A percentile compares a stretch with the other conserved stretches of the same genome.
phyloP scores from a whole-genome alignment of 2,329 filamentous ascomycete species.

The Aspergillus pseudoviridinutans region DNA sequence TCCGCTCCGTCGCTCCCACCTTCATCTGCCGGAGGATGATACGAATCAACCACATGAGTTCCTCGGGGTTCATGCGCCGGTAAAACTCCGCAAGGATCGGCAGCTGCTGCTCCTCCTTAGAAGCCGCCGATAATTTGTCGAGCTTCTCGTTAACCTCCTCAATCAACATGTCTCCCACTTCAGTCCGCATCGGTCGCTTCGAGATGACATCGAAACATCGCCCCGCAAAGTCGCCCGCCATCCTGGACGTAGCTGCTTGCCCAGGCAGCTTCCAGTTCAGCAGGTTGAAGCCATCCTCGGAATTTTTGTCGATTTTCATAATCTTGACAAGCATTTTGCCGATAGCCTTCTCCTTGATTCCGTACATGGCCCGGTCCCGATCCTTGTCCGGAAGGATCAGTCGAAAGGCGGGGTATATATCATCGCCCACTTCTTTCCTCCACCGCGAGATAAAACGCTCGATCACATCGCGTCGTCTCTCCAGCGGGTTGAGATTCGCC shows the following conservation, averaged over 20 bases:
- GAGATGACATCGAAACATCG: constrained; percentile 82
- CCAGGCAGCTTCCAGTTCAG: constrained; percentile 91
- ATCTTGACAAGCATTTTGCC: constrained; percentile 87
- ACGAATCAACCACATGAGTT: constrained; percentile 89
- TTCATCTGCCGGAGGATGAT: constrained; percentile 83
- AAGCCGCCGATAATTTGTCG: constrained; percentile 69
- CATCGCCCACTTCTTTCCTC: constrained; percentile 81
- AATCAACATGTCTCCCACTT: constrained; percentile 75
- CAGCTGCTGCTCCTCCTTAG: constrained; percentile 78
- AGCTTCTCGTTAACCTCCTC: constrained; percentile 84
- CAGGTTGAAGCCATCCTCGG: constrained; percentile 80
- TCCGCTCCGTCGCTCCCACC: constrained; percentile 77
- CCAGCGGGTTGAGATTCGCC: constrained; percentile 62
- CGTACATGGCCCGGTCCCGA: constrained; percentile 85
- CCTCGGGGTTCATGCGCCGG: constrained; percentile 84
- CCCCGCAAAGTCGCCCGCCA: constrained; percentile 88
- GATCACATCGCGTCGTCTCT: constrained; percentile 76
- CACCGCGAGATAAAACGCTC: constrained; percentile 81
- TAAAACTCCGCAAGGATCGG: constrained; percentile 83
- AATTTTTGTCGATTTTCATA: constrained; percentile 86
- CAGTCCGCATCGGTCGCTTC: constrained; percentile 72
- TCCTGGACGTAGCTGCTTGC: constrained; percentile 56
- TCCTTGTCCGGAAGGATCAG: constrained; percentile 92
- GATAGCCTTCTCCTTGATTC: constrained; percentile 87
- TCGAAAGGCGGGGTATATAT: constrained; percentile 89